Percentiles rank a stretch among this genome's conserved stretches.
These are phyloP conservation scores for Gentiana macrophylla DNA, from an alignment of 257 asterid species.

Conservation along the genomic window DNA sequence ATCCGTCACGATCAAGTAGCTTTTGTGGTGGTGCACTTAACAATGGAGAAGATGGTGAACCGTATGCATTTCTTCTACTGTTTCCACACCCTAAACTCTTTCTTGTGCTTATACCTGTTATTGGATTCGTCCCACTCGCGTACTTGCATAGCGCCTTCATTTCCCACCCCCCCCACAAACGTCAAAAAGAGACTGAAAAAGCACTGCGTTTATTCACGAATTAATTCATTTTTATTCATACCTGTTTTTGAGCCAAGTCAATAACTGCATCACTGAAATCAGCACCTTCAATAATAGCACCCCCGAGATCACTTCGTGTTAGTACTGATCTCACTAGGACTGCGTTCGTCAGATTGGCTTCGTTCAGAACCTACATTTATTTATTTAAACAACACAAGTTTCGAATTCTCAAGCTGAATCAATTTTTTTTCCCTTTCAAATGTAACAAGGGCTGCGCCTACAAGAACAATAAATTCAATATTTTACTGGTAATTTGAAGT, in stretches of 20 bases:
- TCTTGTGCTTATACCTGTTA: constrained; percentile 85
- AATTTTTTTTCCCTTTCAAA: not conserved
- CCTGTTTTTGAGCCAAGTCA: constrained; percentile 89
- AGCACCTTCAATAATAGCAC: constrained; percentile 80
- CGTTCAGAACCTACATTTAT: constrained; percentile 67
- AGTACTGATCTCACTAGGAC: constrained; percentile 82
- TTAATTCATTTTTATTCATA: not conserved
- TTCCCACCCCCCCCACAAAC: not conserved
- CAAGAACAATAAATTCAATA: too few relatives aligned
- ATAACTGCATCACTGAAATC: constrained; percentile 92
- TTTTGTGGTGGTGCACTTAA: constrained; percentile 84
- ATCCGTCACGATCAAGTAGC: constrained; percentile 88
- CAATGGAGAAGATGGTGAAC: constrained; percentile 90
- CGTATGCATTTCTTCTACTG: constrained; percentile 76
- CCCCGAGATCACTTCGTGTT: constrained; percentile 92
- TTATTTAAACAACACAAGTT: not conserved
- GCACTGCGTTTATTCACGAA: too few relatives aligned
- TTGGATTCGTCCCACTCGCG: constrained; percentile 81
- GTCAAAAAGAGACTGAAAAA: too few relatives aligned
- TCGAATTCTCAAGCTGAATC: not conserved
- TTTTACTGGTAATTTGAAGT: not conserved
- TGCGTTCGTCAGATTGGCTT: constrained; percentile 86
- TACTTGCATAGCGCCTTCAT: constrained; percentile 89
- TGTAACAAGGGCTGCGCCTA: too few relatives aligned
- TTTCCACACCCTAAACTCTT: constrained; percentile 95